Conservation (phyloP, 441 rosid species). For the Codiaeum variegatum region DNA sequence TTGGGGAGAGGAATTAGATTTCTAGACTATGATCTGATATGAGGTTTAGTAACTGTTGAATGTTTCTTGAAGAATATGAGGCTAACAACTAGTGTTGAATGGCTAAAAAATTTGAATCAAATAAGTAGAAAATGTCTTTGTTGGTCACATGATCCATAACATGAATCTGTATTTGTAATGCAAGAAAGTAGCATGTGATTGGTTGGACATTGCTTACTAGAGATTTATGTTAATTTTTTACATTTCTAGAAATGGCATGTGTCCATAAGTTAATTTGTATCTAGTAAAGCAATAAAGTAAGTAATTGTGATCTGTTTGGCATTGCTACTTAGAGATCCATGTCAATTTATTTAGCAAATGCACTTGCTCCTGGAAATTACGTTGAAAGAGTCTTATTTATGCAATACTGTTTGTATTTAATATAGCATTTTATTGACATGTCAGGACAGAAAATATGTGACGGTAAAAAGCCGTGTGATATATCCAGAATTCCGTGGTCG, state of each 20-base stretch:
- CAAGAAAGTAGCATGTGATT: background rate
- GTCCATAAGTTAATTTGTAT: background rate
- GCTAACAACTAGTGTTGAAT: background rate
- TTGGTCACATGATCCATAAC: background rate
- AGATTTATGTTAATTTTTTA: slow-evolving; percentile 6
- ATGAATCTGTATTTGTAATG: background rate
- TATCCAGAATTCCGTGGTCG: slow-evolving; percentile 98
- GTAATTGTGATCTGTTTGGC: slow-evolving; percentile 2
- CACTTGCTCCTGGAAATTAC: slow-evolving; percentile 6
- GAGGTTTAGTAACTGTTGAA: background rate
- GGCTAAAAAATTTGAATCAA: background rate
- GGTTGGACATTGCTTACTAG: slow-evolving; percentile 7
- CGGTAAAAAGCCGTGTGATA: slow-evolving; percentile 59
- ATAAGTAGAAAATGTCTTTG: background rate
- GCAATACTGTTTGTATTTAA: slow-evolving; percentile 19
- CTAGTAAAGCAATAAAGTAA: background rate
- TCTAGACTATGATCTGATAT: background rate
- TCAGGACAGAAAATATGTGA: slow-evolving; percentile 90
- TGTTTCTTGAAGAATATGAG: background rate
- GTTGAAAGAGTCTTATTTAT: slow-evolving; percentile 5
- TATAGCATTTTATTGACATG: slow-evolving; percentile 21
- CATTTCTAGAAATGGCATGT: background rate
- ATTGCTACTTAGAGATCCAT: slow-evolving; percentile 5
- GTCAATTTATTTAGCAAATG: background rate
- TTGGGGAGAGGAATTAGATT: background rate